Percentiles rank a stretch among this genome's conserved stretches.
Evolutionary conservation across 306 rosid genomes (phyloP).

Genomic region (Dryas octopetala): DNA sequence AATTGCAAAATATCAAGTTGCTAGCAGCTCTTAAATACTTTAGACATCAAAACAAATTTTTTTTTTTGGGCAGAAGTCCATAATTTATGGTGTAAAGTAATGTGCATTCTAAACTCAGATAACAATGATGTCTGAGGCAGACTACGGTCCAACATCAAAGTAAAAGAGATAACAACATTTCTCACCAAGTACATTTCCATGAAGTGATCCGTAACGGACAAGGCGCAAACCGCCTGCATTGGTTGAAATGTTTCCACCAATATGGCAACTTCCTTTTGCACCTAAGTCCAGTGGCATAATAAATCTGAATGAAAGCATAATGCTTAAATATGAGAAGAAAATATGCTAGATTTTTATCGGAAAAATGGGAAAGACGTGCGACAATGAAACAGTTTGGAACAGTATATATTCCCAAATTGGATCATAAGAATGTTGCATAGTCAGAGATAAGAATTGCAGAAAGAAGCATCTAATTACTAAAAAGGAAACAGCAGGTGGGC

Average conservation of each 20-base stretch:
- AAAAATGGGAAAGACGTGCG: neutral
- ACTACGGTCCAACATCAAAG: conserved; percentile 17
- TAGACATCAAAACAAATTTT: neutral
- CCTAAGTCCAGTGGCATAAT: conserved; percentile 98
- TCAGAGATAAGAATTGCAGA: neutral
- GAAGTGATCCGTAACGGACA: conserved; percentile 93
- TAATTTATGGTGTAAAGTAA: neutral
- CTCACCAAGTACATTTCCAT: conserved; percentile 88
- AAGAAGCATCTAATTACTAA: neutral
- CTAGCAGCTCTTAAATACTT: neutral
- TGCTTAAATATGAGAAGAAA: conserved; percentile 33
- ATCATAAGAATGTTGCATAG: neutral
- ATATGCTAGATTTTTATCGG: conserved; percentile 16
- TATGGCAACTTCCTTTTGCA: conserved; percentile 99
- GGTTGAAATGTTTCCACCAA: conserved; percentile 95
- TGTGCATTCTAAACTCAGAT: neutral
- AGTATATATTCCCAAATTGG: neutral
- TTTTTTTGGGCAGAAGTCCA: neutral
- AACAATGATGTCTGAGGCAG: conserved; percentile 14
- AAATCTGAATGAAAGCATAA: conserved; percentile 79
- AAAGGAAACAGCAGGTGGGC: neutral
- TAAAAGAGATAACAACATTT: conserved; percentile 7
- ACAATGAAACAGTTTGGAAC: neutral
- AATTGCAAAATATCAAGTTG: conserved; percentile 27
- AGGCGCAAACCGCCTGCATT: conserved; percentile 99